These are phyloP conservation scores for Meripilus lineatus DNA, from an alignment of 1,284 basidiomycete species.

Conservation along the genomic window DNA sequence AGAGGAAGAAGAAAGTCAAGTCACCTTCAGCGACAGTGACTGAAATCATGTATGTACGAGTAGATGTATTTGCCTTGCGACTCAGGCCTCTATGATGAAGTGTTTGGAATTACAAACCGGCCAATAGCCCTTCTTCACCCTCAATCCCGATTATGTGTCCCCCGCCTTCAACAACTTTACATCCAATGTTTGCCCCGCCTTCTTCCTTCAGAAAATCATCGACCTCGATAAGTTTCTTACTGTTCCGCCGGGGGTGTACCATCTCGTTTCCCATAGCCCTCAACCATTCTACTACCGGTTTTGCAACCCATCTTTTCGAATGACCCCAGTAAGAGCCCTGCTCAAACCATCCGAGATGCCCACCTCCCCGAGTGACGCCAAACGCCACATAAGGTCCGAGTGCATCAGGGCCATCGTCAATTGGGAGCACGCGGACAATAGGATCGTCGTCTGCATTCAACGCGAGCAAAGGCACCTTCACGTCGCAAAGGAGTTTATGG, in stretches of 20 bases:
- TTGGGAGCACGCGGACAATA: conserved; percentile 63
- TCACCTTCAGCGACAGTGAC: conserved; percentile 82
- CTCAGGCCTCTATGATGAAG: not conserved
- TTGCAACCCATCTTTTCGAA: conserved; percentile 63
- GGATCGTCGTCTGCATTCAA: conserved; percentile 94
- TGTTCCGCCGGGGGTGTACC: conserved; percentile 29
- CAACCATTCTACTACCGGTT: conserved; percentile 76
- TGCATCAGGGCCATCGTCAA: conserved; percentile 52
- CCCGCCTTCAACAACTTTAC: conserved; percentile 36
- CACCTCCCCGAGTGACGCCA: conserved; percentile 76
- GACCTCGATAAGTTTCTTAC: conserved; percentile 35
- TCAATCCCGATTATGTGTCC: conserved; percentile 34
- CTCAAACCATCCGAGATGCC: conserved; percentile 96
- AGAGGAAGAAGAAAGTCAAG: conserved; percentile 51
- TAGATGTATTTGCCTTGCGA: conserved; percentile 1
- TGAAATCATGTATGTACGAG: conserved; percentile 29
- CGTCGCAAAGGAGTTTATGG: conserved; percentile 47
- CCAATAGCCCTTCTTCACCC: conserved; percentile 34
- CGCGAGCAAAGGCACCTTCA: conserved; percentile 72
- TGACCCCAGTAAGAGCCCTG: conserved; percentile 38
- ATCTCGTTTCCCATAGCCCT: conserved; percentile 53
- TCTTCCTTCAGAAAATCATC: conserved; percentile 59
- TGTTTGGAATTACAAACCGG: conserved; percentile 36
- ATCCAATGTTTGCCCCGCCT: conserved; percentile 45
- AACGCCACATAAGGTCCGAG: conserved; percentile 52